Conservation (phyloP, 352 stramenopile genomes). For the Pythium rishiriense region DNA sequence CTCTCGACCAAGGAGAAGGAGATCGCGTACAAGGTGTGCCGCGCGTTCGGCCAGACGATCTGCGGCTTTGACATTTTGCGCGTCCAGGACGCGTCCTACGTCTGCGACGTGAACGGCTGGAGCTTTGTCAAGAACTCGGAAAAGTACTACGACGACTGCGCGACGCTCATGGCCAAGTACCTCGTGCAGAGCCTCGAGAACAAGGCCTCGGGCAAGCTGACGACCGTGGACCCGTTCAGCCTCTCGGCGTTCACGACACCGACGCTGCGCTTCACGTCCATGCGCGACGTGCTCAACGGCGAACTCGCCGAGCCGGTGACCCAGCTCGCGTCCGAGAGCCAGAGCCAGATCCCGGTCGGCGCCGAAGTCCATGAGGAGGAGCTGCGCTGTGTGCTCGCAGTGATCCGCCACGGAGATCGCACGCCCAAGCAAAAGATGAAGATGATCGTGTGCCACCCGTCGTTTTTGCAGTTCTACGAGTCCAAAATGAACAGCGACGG, state of each 20-base stretch:
- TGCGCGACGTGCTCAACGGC: slow-evolving; percentile 23
- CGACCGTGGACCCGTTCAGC: slow-evolving; percentile 47
- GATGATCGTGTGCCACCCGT: slow-evolving; percentile 91
- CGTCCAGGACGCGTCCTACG: slow-evolving; percentile 91
- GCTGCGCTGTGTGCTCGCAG: slow-evolving; percentile 97
- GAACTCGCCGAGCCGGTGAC: slow-evolving; percentile 64
- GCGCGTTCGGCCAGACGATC: slow-evolving; percentile 90
- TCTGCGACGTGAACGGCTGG: slow-evolving; percentile 99
- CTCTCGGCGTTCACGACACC: slow-evolving; percentile 62
- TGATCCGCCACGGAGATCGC: slow-evolving; percentile 99
- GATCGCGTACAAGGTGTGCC: slow-evolving; percentile 92
- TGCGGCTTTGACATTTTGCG: slow-evolving; percentile 99
- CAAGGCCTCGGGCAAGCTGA: slow-evolving; percentile 19
- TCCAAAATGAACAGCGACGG: slow-evolving; percentile 38
- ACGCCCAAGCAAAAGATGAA: slow-evolving; percentile 99
- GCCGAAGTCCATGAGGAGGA: slow-evolving; percentile 90
- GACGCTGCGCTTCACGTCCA: slow-evolving; percentile 62
- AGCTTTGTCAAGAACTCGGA: slow-evolving; percentile 99
- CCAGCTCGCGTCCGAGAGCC: slow-evolving; percentile 26
- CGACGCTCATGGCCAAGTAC: slow-evolving; percentile 67
- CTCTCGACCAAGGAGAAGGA: slow-evolving; percentile 98
- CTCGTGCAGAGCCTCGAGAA: slow-evolving; percentile 57
- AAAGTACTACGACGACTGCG: slow-evolving; percentile 98
- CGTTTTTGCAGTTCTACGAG: slow-evolving; percentile 88
- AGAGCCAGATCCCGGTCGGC: slow-evolving; percentile 23